These are phyloP conservation scores for Penicillium sclerotigenum DNA, from an alignment of 2,329 filamentous ascomycete species.

Conservation along the genomic window DNA sequence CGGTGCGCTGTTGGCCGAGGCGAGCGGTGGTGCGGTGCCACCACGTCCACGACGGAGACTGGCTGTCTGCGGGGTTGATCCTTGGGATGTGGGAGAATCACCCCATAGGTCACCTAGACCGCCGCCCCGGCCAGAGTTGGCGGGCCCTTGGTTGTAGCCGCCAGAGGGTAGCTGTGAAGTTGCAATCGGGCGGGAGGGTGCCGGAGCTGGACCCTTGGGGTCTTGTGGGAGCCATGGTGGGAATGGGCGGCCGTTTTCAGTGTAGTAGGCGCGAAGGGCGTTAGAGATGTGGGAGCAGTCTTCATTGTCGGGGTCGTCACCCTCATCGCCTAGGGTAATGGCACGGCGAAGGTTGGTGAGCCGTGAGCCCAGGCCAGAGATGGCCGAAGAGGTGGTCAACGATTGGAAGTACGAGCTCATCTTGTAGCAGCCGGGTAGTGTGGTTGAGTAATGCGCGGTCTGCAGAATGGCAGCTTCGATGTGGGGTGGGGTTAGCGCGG, in stretches of 20 bases:
- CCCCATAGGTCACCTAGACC: constrained; percentile 59
- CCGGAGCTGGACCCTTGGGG: constrained; percentile 66
- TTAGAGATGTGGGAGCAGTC: constrained; percentile 95
- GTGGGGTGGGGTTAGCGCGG: constrained; percentile 19
- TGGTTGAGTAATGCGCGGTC: constrained; percentile 2
- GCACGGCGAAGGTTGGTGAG: constrained; percentile 56
- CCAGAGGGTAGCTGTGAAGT: constrained; percentile 53
- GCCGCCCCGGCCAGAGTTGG: constrained; percentile 33
- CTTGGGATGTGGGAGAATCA: constrained; percentile 37
- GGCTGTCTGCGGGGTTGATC: constrained; percentile 35
- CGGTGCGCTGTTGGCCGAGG: constrained; percentile 24
- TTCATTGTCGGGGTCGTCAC: constrained; percentile 51
- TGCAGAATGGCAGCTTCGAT: constrained; percentile 14
- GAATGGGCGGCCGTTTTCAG: constrained; percentile 75
- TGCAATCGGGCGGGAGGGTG: constrained; percentile 46
- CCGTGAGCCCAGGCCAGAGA: constrained; percentile 53
- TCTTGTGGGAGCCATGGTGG: constrained; percentile 87
- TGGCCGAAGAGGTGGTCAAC: constrained; percentile 44
- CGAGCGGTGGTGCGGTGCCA: constrained; percentile 23
- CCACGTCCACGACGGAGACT: constrained; percentile 40
- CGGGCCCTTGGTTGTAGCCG: constrained; percentile 25
- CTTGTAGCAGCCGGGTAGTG: constrained; percentile 22
- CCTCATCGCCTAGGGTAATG: constrained; percentile 42
- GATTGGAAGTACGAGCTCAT: constrained; percentile 84
- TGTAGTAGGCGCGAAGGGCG: constrained; percentile 88